Evolutionary conservation across 2,329 filamentous ascomycete genomes (phyloP), one percentile per base, ranked within the genome.

Genomic region (Apiospora phragmitis): DNA sequence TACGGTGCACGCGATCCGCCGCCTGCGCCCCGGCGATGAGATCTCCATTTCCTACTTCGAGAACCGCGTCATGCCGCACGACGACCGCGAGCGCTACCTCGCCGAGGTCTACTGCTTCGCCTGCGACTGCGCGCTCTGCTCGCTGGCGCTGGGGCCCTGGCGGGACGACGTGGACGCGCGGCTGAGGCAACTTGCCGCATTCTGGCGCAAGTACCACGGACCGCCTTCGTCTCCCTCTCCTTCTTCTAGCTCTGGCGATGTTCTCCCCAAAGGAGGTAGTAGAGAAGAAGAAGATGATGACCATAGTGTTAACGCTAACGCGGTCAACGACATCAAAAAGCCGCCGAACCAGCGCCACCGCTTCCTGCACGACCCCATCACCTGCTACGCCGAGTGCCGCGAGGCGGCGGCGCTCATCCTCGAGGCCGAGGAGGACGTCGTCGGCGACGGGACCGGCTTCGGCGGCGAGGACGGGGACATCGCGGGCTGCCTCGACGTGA

Each of bases 41-140:
- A 55, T 68, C 21, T 55, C 29, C n/a, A 68, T 68, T n/a, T 68
- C 45, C 4, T 68, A 68, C 67, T 68, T 68, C 45, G 43, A 49
- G 45, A 68, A 68, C 45, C 67, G 45, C 43, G 67, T 68, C 43
- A 49, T 68, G 67, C 32, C 67, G 29, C 67, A 68, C 45, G 67
- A 68, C 29, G 67, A 68, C 43, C 67, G 67, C 32, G 67, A 68
- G 67, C 45, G 45, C 26, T 68, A 51, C 67, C 43, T 68, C 2
- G 67, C 43, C 4, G 67, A 68, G 67, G n/a, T 68, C 29, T 68
- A 68, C 45, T 49, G 67, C n/a, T 68, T 68, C 67, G 11, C 35
- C 18, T 68, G 67, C 45, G 35, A 49, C 45, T 68, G 67, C 45
- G 32, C 43, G 45, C 32, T 68, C 18, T 68, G 67, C 45, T 49